These are phyloP conservation scores for Botrytis tulipae DNA, from an alignment of 2,329 filamentous ascomycete genomes.

Conservation along the genomic window DNA sequence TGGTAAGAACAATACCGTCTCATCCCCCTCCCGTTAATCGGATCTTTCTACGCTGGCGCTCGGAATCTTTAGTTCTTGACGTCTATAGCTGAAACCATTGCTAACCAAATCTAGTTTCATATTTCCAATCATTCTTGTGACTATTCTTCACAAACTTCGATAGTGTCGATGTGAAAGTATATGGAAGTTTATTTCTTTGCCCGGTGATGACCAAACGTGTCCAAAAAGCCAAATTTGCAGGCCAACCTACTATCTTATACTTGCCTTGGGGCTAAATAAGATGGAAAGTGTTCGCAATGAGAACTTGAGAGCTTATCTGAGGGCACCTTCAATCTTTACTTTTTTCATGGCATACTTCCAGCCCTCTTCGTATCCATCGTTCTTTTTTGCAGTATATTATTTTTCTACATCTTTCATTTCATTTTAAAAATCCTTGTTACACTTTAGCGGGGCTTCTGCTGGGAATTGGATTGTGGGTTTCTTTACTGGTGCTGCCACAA, in stretches of 20 bases:
- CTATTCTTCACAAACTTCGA: slow-evolving; percentile 18
- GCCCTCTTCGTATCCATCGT: background rate
- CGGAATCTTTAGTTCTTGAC: background rate
- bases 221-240: slow-evolving; percentile 43
- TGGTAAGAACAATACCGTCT: slow-evolving; percentile 29
- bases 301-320: slow-evolving; percentile 44
- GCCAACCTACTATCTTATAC: slow-evolving; percentile 36
- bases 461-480: background rate
- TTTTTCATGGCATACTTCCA: background rate
- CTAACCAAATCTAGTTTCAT: slow-evolving; percentile 26
- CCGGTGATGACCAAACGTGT: slow-evolving; percentile 41
- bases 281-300: slow-evolving; percentile 40
- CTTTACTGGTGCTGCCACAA: background rate
- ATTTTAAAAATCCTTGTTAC: background rate
- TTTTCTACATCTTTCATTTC: background rate
- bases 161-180: slow-evolving; percentile 23
- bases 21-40: background rate
- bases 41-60: background rate
- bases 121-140: slow-evolving; percentile 14
- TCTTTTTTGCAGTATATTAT: background rate
- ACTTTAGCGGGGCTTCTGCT: background rate
- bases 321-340: slow-evolving; percentile 30
- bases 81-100: background rate
- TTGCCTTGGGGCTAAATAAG: slow-evolving; percentile 25
- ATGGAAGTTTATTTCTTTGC: slow-evolving; percentile 27